A percentile compares a stretch with the other conserved stretches of the same genome.
These are phyloP conservation scores for Colletotrichum liaoningense DNA, from an alignment of 2,329 filamentous ascomycete species.

Conservation along the genomic window DNA sequence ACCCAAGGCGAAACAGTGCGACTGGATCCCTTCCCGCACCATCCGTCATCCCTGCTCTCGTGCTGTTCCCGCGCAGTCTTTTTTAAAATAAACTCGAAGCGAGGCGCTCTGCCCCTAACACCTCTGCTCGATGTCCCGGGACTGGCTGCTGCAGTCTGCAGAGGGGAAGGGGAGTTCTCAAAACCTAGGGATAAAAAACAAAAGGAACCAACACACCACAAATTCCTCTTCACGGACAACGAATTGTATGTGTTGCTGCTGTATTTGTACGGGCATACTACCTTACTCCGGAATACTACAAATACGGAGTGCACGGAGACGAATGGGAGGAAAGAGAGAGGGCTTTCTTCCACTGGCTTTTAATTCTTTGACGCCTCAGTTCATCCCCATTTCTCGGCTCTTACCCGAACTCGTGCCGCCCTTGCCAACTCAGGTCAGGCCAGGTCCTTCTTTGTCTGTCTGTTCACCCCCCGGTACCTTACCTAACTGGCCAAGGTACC, in stretches of 20 bases:
- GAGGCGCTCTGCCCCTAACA: neutral
- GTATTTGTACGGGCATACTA: neutral
- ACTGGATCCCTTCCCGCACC: neutral
- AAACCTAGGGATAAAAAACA: neutral
- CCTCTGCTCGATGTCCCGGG: slow-evolving; percentile 12
- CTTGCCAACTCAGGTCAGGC: neutral
- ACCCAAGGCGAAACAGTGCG: slow-evolving; percentile 12
- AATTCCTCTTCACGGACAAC: too few relatives aligned
- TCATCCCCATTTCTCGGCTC: slow-evolving; percentile 12
- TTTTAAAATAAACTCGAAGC: slow-evolving; percentile 33
- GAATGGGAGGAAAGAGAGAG: neutral
- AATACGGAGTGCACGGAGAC: too few relatives aligned
- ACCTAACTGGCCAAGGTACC: neutral
- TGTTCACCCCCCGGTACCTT: neutral
- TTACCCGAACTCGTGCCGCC: slow-evolving; percentile 25
- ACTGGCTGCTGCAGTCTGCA: neutral
- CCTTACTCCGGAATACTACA: too few relatives aligned
- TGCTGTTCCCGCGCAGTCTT: slow-evolving; percentile 20
- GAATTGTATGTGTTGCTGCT: neutral
- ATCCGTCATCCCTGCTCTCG: slow-evolving; percentile 7
- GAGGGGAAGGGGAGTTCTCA: neutral
- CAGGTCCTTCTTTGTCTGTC: neutral
- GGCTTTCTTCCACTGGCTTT: neutral
- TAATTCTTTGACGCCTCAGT: neutral
- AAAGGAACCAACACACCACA: neutral